These are phyloP conservation scores for Trichoderma gracile DNA, from an alignment of 2,329 filamentous ascomycete genomes.

Conservation along the genomic window DNA sequence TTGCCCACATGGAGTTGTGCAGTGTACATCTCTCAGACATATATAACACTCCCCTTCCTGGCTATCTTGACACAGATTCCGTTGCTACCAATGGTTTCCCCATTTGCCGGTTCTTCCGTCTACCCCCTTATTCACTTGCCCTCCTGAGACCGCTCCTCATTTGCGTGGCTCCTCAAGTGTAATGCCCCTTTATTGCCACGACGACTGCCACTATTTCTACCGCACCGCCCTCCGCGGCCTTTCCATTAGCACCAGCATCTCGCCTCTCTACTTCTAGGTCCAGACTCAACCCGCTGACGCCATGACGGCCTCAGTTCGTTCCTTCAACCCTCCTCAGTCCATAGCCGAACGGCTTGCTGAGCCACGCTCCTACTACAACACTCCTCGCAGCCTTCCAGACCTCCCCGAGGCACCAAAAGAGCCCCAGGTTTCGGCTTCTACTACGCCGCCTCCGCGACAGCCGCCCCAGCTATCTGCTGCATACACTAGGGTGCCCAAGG, in stretches of 20 bases:
- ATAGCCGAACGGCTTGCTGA: conserved; percentile 68
- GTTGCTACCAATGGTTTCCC: not conserved
- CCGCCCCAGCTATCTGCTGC: conserved; percentile 34
- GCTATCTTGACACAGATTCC: not conserved
- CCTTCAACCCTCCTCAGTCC: conserved; percentile 64
- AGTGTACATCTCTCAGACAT: not conserved
- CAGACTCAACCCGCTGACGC: conserved; percentile 34
- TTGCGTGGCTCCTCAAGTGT: conserved; percentile 42
- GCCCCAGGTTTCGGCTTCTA: not conserved
- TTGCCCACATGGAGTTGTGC: not conserved
- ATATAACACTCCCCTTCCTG: not conserved
- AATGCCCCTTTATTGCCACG: conserved; percentile 80
- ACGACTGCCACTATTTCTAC: conserved; percentile 93
- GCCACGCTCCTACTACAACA: conserved; percentile 36
- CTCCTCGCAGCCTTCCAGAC: conserved; percentile 45
- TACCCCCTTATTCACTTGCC: conserved; percentile 1
- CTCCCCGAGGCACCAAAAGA: conserved; percentile 28
- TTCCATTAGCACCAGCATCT: conserved; percentile 77
- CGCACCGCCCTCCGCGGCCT: conserved; percentile 84
- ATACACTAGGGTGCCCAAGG: conserved; percentile 53
- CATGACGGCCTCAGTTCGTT: conserved; percentile 43
- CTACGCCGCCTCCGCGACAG: conserved; percentile 18
- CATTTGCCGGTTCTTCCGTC: conserved; percentile 12
- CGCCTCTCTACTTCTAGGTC: conserved; percentile 68
- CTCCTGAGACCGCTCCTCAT: conserved; percentile 16